Evolutionary conservation across 2,329 filamentous ascomycete species (phyloP).

Genomic region (Fusarium zealandicum): DNA sequence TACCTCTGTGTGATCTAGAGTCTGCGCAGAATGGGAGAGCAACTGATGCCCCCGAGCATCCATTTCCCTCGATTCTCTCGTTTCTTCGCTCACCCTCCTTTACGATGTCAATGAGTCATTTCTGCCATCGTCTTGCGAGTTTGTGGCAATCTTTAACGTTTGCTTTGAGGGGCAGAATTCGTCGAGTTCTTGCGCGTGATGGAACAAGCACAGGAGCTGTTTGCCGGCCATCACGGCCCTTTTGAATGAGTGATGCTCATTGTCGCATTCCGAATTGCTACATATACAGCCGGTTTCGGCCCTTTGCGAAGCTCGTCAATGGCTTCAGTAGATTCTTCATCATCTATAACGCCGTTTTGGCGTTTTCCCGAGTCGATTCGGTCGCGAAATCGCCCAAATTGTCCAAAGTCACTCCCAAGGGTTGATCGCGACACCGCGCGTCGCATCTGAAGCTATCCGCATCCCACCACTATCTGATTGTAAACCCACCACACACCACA

Average conservation of each 20-base stretch:
- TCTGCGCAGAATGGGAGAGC: constrained; percentile 39
- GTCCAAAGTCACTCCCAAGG: constrained; percentile 43
- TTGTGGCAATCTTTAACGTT: constrained; percentile 35
- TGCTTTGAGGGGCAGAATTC: constrained; percentile 18
- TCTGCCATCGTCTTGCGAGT: constrained; percentile 30
- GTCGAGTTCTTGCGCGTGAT: constrained; percentile 28
- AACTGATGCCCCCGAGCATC: constrained; percentile 42
- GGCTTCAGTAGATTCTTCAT: constrained; percentile 26
- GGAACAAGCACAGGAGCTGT: constrained; percentile 17
- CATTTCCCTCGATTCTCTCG: constrained; percentile 41
- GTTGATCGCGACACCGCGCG: constrained; percentile 26
- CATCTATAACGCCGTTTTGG: constrained; percentile 18
- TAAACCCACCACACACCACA: constrained; percentile 31
- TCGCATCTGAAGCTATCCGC: constrained; percentile 48
- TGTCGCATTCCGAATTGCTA: constrained; percentile 46
- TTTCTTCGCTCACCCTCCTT: constrained; percentile 42
- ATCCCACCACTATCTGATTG: constrained; percentile 34
- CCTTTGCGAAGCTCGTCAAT: constrained; percentile 14
- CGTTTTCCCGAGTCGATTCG: constrained; percentile 14
- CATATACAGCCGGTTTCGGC: constrained; percentile 11
- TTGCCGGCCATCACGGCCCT: constrained; percentile 24
- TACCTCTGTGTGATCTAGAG: constrained; percentile 47
- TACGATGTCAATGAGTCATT: constrained; percentile 45
- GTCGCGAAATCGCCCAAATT: constrained; percentile 7
- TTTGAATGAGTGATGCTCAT: constrained; percentile 37